Percentiles rank a stretch among this genome's conserved stretches.
These are phyloP conservation scores for Eleusine indica DNA, from an alignment of 176 grass and related monocot species.

Conservation along the genomic window DNA sequence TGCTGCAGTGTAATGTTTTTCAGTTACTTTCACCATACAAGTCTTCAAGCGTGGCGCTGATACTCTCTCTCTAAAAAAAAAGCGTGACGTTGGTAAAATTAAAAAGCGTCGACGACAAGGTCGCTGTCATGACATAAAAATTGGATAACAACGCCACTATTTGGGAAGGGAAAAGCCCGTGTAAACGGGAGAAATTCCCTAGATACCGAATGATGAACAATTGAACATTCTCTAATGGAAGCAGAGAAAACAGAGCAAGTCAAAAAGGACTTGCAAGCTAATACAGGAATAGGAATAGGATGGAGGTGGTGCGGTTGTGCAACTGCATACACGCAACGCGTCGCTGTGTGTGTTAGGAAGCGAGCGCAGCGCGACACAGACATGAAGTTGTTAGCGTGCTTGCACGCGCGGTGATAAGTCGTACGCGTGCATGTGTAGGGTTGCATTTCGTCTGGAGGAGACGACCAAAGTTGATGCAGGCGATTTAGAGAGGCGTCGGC, in stretches of 20 bases:
- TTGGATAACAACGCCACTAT: slow-evolving; percentile 7
- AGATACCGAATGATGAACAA: slow-evolving; percentile 5
- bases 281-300: too few species aligned
- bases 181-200: slow-evolving; percentile 51
- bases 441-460: slow-evolving; percentile 6
- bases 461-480: not conserved
- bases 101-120: not conserved
- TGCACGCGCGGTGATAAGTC: not conserved
- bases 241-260: slow-evolving; percentile 13
- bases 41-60: too few species aligned
- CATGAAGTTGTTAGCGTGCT: not conserved
- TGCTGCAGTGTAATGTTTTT: not conserved
- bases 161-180: slow-evolving; percentile 14
- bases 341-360: not conserved
- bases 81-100: too few species aligned
- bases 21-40: not conserved
- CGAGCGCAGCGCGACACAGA: not conserved
- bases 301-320: not conserved
- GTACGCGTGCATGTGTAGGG: not conserved
- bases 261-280: slow-evolving; percentile 28
- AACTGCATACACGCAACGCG: not conserved
- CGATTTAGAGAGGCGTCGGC: not conserved
- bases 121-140: not conserved
- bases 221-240: not conserved
- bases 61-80: too few species aligned